Percentiles rank a stretch among this genome's conserved stretches.
These are phyloP conservation scores for Blastomyces gilchristii DNA, from an alignment of 2,329 filamentous ascomycete genomes.

Conservation along the genomic window DNA sequence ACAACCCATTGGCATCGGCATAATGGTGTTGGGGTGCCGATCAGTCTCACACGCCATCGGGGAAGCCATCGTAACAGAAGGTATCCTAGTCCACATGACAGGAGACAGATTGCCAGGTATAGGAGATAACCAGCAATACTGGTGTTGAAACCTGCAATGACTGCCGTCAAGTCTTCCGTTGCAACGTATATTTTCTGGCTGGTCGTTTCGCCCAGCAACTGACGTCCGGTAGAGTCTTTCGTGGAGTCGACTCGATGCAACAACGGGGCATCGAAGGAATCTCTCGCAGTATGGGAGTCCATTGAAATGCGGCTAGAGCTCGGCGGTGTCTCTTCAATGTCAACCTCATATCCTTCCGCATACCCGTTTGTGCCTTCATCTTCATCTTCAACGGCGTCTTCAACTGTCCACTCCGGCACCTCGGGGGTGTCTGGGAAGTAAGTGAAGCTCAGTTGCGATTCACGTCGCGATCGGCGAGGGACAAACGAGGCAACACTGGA, in stretches of 20 bases:
- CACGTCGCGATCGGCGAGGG: slow-evolving; percentile 68
- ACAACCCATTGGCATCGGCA: slow-evolving; percentile 81
- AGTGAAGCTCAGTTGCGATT: slow-evolving; percentile 79
- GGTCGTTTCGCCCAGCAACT: slow-evolving; percentile 46
- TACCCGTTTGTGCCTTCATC: slow-evolving; percentile 25
- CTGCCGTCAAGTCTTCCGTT: slow-evolving; percentile 89
- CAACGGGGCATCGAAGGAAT: slow-evolving; percentile 47
- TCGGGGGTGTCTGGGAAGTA: slow-evolving; percentile 71
- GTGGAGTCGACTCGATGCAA: slow-evolving; percentile 63
- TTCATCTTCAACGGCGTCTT: slow-evolving; percentile 38
- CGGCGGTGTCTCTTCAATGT: slow-evolving; percentile 6
- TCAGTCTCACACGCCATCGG: slow-evolving; percentile 66
- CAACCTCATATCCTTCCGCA: slow-evolving; percentile 24
- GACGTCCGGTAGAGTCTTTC: slow-evolving; percentile 52
- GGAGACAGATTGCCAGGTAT: slow-evolving; percentile 60
- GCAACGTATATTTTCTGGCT: slow-evolving; percentile 89
- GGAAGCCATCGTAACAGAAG: slow-evolving; percentile 85
- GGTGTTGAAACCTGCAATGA: slow-evolving; percentile 82
- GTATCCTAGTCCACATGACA: slow-evolving; percentile 68
- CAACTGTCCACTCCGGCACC: slow-evolving; percentile 40
- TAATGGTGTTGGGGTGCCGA: slow-evolving; percentile 59
- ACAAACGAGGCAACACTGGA: slow-evolving; percentile 87
- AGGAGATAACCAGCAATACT: slow-evolving; percentile 56
- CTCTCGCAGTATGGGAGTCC: slow-evolving; percentile 28
- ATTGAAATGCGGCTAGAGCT: slow-evolving; percentile 11